Base-by-base conservation (phyloP, 140 eudicot species). In the Erigeron philadelphicus region DNA sequence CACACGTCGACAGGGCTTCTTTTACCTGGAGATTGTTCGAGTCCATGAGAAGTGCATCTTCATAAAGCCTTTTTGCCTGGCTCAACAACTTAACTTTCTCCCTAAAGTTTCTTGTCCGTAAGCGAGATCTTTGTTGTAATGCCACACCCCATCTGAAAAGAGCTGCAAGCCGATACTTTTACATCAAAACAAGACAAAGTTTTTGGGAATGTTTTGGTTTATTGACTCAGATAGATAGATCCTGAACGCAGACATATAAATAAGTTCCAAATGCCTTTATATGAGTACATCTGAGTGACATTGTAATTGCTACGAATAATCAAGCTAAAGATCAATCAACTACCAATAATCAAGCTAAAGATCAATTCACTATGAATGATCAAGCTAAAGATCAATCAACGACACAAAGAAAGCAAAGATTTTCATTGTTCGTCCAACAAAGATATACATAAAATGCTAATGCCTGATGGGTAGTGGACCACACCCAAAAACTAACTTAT, bases 91-190 rank as follows among this genome's bases (percentile, higher is more conserved):
- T 89, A 66, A 87, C 86, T 81, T 87, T 93, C 78, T 89, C 96
- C 81, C 78, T 89, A 61, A 84, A 78, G 72, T 80, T 85, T 68
- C 89, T 81, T 19, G 84, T 87, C 70, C 90, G 78, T 66, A 93
- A 72, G 9, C 89, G 95, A 0, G 99, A 87, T 71, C 99, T 83
- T 64, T 93, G 99, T 75, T 93, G 99, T 68, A 93, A 75, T 23
- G 94, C 90, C 45, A 81, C 79, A 13, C 94, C 98, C 98, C 99
- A 93, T 83, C 95, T 85, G 74, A 84, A 93, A 71, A 93, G 94
- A 83, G 98, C 98, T 93, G 89, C 88, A 88, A 57, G 40, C 46
- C 62, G 16, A 66, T 73, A 66, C 65, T 60, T 41, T n/a, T 6
- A 60, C 38, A 46, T 71, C 48, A 64, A 62, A 53, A 25, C 23